Base-by-base conservation (phyloP, 2,329 filamentous ascomycete species). In the Orbilia brochopaga region DNA sequence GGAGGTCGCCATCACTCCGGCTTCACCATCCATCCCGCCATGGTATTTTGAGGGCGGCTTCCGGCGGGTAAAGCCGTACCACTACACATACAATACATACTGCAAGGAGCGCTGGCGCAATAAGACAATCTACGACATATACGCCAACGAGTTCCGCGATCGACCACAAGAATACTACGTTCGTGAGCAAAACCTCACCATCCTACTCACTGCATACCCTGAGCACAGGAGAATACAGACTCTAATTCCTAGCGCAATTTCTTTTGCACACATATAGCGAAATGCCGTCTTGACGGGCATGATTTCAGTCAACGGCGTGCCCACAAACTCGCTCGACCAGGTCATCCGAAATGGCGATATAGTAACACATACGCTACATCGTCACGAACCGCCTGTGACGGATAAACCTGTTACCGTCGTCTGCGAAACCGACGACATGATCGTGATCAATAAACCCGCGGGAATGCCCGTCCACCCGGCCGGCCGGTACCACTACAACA, bases 401-500 rank as follows among this genome's bases (percentile, higher is more conserved):
- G 88, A 87, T 15, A 86, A 90, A 46, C 86, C 90, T 0, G 88
- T 99, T 55, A 86, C 85, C 15, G 85, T 97, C 51, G 87, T 99
- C 42, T 90, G 96, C 80, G 94, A 99, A 80, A 91, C 96, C 76
- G 86, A 95, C 51, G 89, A 92, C 75, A 88, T 99, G 83, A 89
- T 99, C 69, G 92, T 97, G 73, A 96, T 99, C 79, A 92, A 97
- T 81, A 99, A 99, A 80, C 94, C 94, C 0, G 89, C 93, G 0
- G 94, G 94, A 5, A 88, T 99, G 44, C 94, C 94, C 0, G 94
- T 99, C 0, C 94, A 99, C 79, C 91, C 94, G 4, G 93, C 94
- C 0, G 94, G 94, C 4, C 87, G 94, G 54, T 99, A 99, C 82
- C 92, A 93, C 79, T 96, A 90, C 83, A 99, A 99, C 81, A 93